Conservation (phyloP, 2,329 filamentous ascomycete species). For the Mollisia scopiformis region DNA sequence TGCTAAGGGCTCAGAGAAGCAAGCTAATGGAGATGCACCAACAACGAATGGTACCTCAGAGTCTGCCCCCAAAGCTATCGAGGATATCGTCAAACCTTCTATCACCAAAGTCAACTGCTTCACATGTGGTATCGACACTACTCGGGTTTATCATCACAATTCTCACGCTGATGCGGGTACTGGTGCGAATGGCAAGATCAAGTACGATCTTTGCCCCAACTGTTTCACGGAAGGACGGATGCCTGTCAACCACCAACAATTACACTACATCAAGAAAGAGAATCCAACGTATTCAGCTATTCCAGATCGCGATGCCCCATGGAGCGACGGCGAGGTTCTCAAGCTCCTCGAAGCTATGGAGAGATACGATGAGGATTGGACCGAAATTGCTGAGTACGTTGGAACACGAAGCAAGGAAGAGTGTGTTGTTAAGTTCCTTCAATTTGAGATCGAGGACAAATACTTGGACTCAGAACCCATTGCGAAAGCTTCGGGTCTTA, state of each 20-base stretch:
- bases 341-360: slow-evolving; percentile 89
- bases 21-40: slow-evolving; percentile 72
- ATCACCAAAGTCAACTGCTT: slow-evolving; percentile 79
- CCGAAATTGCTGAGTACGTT: slow-evolving; percentile 88
- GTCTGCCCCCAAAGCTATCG: slow-evolving; percentile 43
- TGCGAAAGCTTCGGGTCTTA: slow-evolving; percentile 58
- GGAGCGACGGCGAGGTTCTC: slow-evolving; percentile 90
- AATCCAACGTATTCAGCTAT: slow-evolving; percentile 80
- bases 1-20: slow-evolving; percentile 65
- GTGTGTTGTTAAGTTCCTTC: slow-evolving; percentile 94
- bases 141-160: slow-evolving; percentile 70
- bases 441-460: slow-evolving; percentile 96
- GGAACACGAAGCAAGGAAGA: slow-evolving; percentile 91
- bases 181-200: slow-evolving; percentile 52
- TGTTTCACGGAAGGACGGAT: slow-evolving; percentile 87
- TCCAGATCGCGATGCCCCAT: slow-evolving; percentile 83
- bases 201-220: slow-evolving; percentile 88
- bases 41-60: slow-evolving; percentile 65
- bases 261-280: slow-evolving; percentile 87
- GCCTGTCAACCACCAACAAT: slow-evolving; percentile 75
- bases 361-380: slow-evolving; percentile 95
- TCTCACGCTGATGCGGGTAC: slow-evolving; percentile 50
- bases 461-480: slow-evolving; percentile 80
- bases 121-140: slow-evolving; percentile 91
- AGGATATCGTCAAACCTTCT: slow-evolving; percentile 67